Conservation (phyloP, 495 filamentous ascomycete genomes). For the Neurospora sp. region DNA sequence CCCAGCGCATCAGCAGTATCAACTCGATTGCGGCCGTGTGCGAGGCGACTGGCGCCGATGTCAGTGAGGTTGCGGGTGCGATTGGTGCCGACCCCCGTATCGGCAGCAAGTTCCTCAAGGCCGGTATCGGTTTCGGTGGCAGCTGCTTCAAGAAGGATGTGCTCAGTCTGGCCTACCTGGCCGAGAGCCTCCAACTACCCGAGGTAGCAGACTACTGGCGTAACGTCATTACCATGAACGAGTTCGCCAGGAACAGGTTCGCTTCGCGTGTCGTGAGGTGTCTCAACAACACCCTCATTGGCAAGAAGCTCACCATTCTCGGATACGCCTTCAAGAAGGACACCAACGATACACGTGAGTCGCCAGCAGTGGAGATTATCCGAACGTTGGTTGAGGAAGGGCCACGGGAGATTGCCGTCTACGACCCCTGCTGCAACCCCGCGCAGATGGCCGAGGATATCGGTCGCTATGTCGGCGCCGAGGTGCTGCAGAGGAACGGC, state of each 20-base stretch:
- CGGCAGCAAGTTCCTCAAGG: slow-evolving; percentile 60
- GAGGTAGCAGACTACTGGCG: slow-evolving; percentile 72
- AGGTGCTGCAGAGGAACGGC: slow-evolving; percentile 22
- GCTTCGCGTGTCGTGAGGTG: slow-evolving; percentile 49
- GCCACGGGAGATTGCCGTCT: slow-evolving; percentile 55
- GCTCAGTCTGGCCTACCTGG: slow-evolving; percentile 60
- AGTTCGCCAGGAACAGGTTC: slow-evolving; percentile 60
- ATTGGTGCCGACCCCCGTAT: slow-evolving; percentile 63
- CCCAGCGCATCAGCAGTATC: slow-evolving; percentile 72
- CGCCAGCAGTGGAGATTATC: slow-evolving; percentile 56
- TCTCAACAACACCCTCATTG: slow-evolving; percentile 54
- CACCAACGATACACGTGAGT: slow-evolving; percentile 65
- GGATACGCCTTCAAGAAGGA: slow-evolving; percentile 77
- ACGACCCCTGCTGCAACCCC: slow-evolving; percentile 54
- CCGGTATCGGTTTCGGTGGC: slow-evolving; percentile 68
- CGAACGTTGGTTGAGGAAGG: slow-evolving; percentile 50
- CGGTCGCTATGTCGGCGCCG: slow-evolving; percentile 19
- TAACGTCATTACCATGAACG: slow-evolving; percentile 64
- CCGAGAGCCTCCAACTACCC: slow-evolving; percentile 56
- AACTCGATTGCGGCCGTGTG: slow-evolving; percentile 71
- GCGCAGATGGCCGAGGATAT: slow-evolving; percentile 30
- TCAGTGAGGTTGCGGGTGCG: slow-evolving; percentile 56
- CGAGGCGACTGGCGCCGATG: slow-evolving; percentile 63
- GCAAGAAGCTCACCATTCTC: slow-evolving; percentile 64
- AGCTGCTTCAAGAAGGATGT: slow-evolving; percentile 79